A percentile compares a stretch with the other conserved stretches of the same genome.
Conservation (phyloP, 2,329 filamentous ascomycete species). For the Talaromyces sp. region DNA sequence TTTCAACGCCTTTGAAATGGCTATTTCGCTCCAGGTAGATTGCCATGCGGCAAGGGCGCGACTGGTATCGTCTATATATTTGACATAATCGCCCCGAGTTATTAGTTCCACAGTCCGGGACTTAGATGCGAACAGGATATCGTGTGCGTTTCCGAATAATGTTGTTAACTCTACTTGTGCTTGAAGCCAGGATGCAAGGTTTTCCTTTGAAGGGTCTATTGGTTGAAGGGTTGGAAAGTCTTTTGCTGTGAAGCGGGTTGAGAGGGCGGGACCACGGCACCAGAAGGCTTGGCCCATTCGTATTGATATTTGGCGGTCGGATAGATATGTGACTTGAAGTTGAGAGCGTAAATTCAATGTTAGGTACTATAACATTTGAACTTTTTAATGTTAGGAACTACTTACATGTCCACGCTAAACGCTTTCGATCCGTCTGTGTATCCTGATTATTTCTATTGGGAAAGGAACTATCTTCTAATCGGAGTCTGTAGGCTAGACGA, state of each 20-base stretch:
- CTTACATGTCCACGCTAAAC: constrained; percentile 2
- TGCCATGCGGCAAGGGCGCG: constrained; percentile 2
- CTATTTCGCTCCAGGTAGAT: background rate
- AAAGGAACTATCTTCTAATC: constrained; percentile 5
- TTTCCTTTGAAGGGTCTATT: background rate
- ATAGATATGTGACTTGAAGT: background rate
- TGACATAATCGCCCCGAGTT: constrained; percentile 19
- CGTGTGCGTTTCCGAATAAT: constrained; percentile 24
- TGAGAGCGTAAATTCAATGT: background rate
- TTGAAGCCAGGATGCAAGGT: constrained; percentile 13
- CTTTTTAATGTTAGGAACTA: background rate
- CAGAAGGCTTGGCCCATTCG: constrained; percentile 28
- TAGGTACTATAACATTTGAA: no score
- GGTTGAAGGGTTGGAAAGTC: constrained; percentile 21
- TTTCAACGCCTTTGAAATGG: background rate
- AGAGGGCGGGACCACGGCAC: constrained; percentile 24
- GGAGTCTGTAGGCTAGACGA: constrained; percentile 3
- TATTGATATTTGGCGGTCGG: constrained; percentile 27
- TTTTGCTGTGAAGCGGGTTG: constrained; percentile 17
- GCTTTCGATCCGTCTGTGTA: background rate
- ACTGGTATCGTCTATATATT: constrained; percentile 21
- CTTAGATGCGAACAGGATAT: constrained; percentile 22
- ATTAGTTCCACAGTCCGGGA: constrained; percentile 19
- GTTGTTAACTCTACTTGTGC: constrained; percentile 22
- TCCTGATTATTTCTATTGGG: background rate